These are phyloP conservation scores for Penstemon newberryi DNA, from an alignment of 257 asterid genomes.

Conservation along the genomic window DNA sequence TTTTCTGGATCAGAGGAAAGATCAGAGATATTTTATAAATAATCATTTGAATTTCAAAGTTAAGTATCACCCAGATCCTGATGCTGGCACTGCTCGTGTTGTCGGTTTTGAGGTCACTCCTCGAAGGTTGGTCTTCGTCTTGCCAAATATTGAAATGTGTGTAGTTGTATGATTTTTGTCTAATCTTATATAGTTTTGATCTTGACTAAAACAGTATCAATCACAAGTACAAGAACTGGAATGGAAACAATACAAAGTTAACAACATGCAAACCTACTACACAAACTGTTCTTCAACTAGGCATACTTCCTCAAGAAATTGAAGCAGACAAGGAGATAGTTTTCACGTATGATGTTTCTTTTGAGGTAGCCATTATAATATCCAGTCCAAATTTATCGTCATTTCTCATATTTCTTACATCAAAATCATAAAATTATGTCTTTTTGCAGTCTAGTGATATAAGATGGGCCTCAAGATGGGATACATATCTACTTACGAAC, in stretches of 20 bases:
- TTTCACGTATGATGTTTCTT: slow-evolving; percentile 52
- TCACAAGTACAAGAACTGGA: slow-evolving; percentile 47
- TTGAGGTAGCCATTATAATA: slow-evolving; percentile 38
- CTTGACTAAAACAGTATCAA: slow-evolving; percentile 36
- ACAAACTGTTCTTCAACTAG: slow-evolving; percentile 24
- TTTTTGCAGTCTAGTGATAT: slow-evolving; percentile 48
- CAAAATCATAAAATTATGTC: not conserved
- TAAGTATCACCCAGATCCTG: slow-evolving; percentile 49
- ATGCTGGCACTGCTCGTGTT: slow-evolving; percentile 43
- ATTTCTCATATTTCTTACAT: not conserved
- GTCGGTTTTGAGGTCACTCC: slow-evolving; percentile 62
- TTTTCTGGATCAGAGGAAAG: slow-evolving; percentile 38
- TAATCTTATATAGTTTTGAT: not conserved
- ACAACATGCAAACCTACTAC: slow-evolving; percentile 37
- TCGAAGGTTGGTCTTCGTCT: slow-evolving; percentile 36
- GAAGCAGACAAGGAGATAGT: slow-evolving; percentile 42
- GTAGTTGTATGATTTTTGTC: not conserved
- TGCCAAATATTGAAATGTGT: not conserved
- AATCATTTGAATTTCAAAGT: slow-evolving; percentile 57
- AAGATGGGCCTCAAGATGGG: slow-evolving; percentile 67
- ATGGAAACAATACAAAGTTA: slow-evolving; percentile 39
- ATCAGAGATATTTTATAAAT: slow-evolving; percentile 39
- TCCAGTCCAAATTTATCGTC: not conserved
- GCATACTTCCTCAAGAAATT: slow-evolving; percentile 45
- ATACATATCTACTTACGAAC: slow-evolving; percentile 48